Evolutionary conservation across 805 yeast species (phyloP).

Genomic region (Wilhelminamyces savonicus): DNA sequence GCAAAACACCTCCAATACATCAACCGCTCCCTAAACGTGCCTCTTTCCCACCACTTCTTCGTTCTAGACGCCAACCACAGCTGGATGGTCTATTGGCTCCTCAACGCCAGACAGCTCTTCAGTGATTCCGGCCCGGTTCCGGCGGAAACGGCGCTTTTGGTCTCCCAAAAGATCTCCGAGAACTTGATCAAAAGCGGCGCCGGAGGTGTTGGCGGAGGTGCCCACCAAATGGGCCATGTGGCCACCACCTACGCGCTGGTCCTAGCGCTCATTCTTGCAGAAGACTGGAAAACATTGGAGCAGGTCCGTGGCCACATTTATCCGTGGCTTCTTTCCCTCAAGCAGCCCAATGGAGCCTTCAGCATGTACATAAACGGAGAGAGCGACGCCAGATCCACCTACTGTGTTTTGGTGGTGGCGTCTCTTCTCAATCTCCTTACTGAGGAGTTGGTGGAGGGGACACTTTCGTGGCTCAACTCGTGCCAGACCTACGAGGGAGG

Average conservation of each 20-base stretch:
- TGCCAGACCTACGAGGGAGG: conserved; percentile 98
- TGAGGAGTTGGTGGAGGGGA: conserved; percentile 47
- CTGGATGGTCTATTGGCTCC: conserved; percentile 85
- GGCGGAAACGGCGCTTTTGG: conserved; percentile 25
- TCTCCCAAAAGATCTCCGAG: conserved; percentile 17
- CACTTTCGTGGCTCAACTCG: conserved; percentile 50
- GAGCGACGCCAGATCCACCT: conserved; percentile 75
- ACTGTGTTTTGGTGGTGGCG: conserved; percentile 77
- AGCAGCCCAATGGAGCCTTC: conserved; percentile 70
- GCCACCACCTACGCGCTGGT: conserved; percentile 82
- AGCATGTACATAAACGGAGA: conserved; percentile 76
- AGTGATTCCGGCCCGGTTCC: no score
- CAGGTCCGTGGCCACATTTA: conserved; percentile 36
- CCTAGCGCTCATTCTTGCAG: conserved; percentile 50
- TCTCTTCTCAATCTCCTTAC: conserved; percentile 58
- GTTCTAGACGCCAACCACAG: conserved; percentile 84
- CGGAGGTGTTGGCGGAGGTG: conserved; percentile 81
- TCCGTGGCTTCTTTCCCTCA: conserved; percentile 60
- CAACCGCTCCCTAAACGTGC: conserved; percentile 28
- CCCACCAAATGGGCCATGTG: conserved; percentile 72
- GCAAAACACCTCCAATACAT: conserved; percentile 40
- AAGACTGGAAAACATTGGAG: conserved; percentile 27
- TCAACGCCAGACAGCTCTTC: conserved; percentile 45
- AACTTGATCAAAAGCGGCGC: conserved; percentile 24
- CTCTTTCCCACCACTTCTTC: conserved; percentile 45